Conservation (phyloP, 2,329 filamentous ascomycete species). For the Thermoascus crustaceus region DNA sequence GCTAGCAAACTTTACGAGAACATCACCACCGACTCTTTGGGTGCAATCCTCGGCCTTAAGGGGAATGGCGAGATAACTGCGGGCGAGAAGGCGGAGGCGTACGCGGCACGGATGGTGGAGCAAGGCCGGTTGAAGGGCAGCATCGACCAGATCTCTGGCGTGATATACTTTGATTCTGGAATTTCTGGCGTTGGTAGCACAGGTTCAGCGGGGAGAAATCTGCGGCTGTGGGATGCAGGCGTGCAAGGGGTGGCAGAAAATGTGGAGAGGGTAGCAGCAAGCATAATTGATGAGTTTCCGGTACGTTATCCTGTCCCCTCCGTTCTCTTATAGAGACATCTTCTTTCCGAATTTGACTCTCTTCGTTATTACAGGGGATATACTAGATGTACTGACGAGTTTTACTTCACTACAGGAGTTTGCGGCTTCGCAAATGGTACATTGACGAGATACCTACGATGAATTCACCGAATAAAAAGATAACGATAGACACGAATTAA, state of each 20-base stretch:
- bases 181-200: constrained; percentile 60
- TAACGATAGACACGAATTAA: no score
- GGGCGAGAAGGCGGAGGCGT: constrained; percentile 75
- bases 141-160: constrained; percentile 86
- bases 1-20: constrained; percentile 73
- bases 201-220: constrained; percentile 57
- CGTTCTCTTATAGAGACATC: background rate
- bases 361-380: background rate
- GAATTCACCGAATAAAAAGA: background rate
- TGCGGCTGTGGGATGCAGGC: constrained; percentile 82
- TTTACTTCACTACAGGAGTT: constrained; percentile 22
- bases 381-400: constrained; percentile 5
- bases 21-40: constrained; percentile 68
- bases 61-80: constrained; percentile 33
- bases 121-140: constrained; percentile 78
- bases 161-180: constrained; percentile 75
- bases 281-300: constrained; percentile 73
- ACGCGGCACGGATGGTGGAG: constrained; percentile 92
- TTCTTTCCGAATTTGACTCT: background rate
- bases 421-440: constrained; percentile 26
- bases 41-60: constrained; percentile 66
- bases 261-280: constrained; percentile 76
- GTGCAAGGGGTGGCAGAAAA: constrained; percentile 81
- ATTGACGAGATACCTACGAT: constrained; percentile 14
- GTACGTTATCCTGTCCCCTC: constrained; percentile 36